Evolutionary conservation across 139 green algal genomes (phyloP), one percentile per base, ranked within the genome.

Genomic region (Pseudopediastrum boryanum): DNA sequence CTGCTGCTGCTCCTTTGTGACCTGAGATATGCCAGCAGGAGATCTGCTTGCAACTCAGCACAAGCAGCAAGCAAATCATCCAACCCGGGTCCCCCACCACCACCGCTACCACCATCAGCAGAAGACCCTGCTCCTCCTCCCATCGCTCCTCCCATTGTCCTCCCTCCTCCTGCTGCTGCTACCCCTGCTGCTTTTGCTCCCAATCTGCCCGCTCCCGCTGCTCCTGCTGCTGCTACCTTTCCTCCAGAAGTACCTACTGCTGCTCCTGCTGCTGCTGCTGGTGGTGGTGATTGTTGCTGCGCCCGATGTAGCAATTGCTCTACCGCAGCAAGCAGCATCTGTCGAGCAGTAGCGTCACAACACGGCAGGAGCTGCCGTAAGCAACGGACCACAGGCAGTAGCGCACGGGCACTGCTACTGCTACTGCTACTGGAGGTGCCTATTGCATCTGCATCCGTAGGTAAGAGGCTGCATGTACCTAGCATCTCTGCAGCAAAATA

Each of bases 381-480:
- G 16, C 16, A n/a, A 2, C 42, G 64, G 69, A 88, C 83, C 21
- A 88, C 73, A 33, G 83, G 83, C 19, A 68, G 74, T n/a, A 88
- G n/a, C n/a, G n/a, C n/a, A n/a, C n/a, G n/a, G n/a, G n/a, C n/a
- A n/a, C n/a, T n/a, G 66, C 77, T 87, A 82, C 33, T 48, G 79
- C 77, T 90, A 82, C 72, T 82, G 36, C 33, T 59, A 48, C 73
- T 38, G 61, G 61, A 76, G 69, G 33, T 62, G 75, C 78, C 25
- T 82, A 78, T 29, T 86, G 42, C 79, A 86, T 72, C 42, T 16
- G 9, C 71, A 90, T 82, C 31, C 75, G 61, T 42, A 85, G 71
- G 66, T 52, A 79, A 23, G 38, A 54, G 21, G 83, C 42, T 36
- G 39, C 50, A 42, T 38, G 27, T n/a, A n/a, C n/a, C n/a, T n/a